A percentile compares a stretch with the other conserved stretches of the same genome.
Evolutionary conservation across 2,329 filamentous ascomycete species (phyloP).

Genomic region (Arthrobotrys megalospora): DNA sequence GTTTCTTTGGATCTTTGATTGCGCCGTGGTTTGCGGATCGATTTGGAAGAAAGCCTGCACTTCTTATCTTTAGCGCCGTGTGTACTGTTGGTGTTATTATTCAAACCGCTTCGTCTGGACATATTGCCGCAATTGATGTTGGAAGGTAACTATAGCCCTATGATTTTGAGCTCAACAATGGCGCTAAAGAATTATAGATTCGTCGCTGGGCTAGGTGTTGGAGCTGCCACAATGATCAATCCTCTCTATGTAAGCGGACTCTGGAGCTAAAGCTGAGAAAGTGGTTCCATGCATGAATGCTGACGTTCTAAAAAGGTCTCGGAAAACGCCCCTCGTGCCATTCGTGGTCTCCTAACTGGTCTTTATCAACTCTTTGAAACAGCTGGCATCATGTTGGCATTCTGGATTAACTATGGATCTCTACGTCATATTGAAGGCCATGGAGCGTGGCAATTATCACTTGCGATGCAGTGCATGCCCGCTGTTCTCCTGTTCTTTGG

Average conservation of each 20-base stretch:
- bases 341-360: constrained; percentile 74
- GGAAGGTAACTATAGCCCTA: constrained; percentile 70
- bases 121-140: constrained; percentile 76
- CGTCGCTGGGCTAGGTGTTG: constrained; percentile 72
- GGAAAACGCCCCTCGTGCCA: constrained; percentile 73
- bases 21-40: constrained; percentile 72
- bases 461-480: constrained; percentile 77
- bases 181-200: constrained; percentile 67
- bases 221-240: constrained; percentile 72
- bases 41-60: constrained; percentile 72
- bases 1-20: constrained; percentile 83
- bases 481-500: constrained; percentile 74
- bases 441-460: constrained; percentile 74
- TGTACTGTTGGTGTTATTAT: constrained; percentile 76
- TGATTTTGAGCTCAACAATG: too few relatives aligned
- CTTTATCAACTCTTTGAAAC: constrained; percentile 70
- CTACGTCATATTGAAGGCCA: constrained; percentile 69
- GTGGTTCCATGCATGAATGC: neutral
- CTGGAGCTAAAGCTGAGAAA: neutral
- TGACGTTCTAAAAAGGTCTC: constrained; percentile 50
- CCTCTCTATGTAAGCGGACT: constrained; percentile 70
- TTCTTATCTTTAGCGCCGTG: constrained; percentile 74
- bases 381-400: constrained; percentile 68
- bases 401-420: constrained; percentile 73
- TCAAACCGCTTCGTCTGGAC: constrained; percentile 75